Evolutionary conservation across 495 filamentous ascomycete genomes (phyloP), one percentile per base, ranked within the genome.

Genomic region (Talaromyces trachyspermus): DNA sequence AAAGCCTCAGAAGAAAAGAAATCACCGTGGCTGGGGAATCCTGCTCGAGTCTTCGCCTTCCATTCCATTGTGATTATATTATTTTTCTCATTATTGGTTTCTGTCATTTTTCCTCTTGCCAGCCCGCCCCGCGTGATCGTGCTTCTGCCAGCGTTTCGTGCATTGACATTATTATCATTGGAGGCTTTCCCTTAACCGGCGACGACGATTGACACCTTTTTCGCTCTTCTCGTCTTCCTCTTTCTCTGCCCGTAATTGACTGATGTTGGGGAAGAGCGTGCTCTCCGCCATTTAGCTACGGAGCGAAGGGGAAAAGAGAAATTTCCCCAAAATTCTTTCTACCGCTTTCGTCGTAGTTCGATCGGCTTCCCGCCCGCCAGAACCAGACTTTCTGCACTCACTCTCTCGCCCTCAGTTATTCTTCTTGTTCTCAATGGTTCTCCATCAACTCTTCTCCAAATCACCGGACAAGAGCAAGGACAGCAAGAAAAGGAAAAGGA

Each of bases 291-390:
- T 5, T 22, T 4, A 39, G 11, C 6, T 11, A n/a, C 19, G 42
- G 14, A 29, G 17, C 4, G 5, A 12, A 43, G 27, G 15, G 14
- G 25, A 30, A 17, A 29, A 36, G 26, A 46, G 33, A 36, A 17
- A 12, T 17, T 68, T n/a, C n/a, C n/a, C n/a, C n/a, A n/a, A n/a
- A n/a, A n/a, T n/a, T n/a, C n/a, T n/a, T n/a, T 72, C 69, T 63
- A 71, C 68, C 69, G 66, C 68, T 63, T 72, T 72, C 69, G 66
- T 61, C 58, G 60, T 49, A 53, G 56, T 72, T 72, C 69, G 66
- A 72, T 58, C 42, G 12, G 38, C 50, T 54, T 56, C 20, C 48
- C 48, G 48, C 38, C 32, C 44, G 30, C 44, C 23, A 10, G 44
- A 24, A 14, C 25, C 40, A 41, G 37, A 40, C n/a, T 23, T 43